Base-by-base conservation (phyloP, 2,329 filamentous ascomycete species). In the Periglandula ipomoeae region DNA sequence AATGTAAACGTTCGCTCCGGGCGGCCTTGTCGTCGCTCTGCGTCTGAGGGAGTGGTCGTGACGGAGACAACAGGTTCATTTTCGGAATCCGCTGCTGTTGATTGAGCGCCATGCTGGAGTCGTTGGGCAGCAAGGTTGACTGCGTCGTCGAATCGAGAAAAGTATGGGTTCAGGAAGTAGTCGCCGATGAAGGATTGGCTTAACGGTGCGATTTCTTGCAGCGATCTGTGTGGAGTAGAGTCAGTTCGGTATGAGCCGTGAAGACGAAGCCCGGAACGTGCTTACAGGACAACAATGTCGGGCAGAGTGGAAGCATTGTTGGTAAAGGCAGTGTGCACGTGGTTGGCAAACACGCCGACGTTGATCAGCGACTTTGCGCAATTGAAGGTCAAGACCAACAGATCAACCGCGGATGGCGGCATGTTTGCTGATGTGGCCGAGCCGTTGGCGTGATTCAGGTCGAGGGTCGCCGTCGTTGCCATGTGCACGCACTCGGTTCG, bases 161-260 rank as follows among this genome's bases (percentile, higher is more conserved):
- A 81, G 65, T 95, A 97, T 0, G 85, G 82, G 23, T 74, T 74
- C 32, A 97, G 70, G 55, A 87, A 86, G 19, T 86, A 84, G 34
- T 87, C 85, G 26, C 91, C 91, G 41, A 96, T 83, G 64, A 97
- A 95, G 22, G 87, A 81, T 60, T 89, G 81, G 46, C 84, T 78
- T 44, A 97, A 76, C 1, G 93, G 93, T 9, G 90, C 86, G 52
- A 96, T 76, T 68, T 98, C 93, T 67, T 98, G 90, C 17, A 98
- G 76, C 74, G 89, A 89, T 72, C 64, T 84, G 44, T 22, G 8
- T 9, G 11, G 5, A 5, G 3, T 3, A 44, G 50, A 34, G 50
- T 46, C 45, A 24, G 10, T 37, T 46, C 45, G 20, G 10, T 37
- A 19, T 1, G 24, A 24, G 17, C 34, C 4, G n/a, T 23, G 1